A percentile compares a stretch with the other conserved stretches of the same genome.
Conservation (phyloP, 1,139 yeast species). For the Diutina catenulata region DNA sequence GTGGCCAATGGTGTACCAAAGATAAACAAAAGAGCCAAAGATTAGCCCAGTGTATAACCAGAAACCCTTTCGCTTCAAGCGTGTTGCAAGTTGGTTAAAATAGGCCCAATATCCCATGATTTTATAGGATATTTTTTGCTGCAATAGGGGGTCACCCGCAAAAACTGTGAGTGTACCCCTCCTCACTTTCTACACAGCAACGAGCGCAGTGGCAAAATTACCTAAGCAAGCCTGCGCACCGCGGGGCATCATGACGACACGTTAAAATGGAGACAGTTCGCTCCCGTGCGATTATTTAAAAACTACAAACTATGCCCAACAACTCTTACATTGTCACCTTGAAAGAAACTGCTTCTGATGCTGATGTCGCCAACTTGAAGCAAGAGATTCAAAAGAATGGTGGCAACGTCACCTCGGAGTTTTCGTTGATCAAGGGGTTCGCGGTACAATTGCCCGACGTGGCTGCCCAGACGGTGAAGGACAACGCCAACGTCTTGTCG, state of each 20-base stretch:
- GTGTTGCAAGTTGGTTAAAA: background rate
- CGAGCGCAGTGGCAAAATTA: no score
- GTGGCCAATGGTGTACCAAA: constrained; percentile 2
- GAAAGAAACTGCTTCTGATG: constrained; percentile 11
- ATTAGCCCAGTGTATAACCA: constrained; percentile 4
- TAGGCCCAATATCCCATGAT: background rate
- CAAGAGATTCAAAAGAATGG: constrained; percentile 34
- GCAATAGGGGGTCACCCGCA: no score
- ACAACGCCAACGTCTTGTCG: constrained; percentile 35
- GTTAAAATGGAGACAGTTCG: no score
- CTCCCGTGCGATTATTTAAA: no score
- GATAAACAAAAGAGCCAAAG: background rate
- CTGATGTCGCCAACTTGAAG: constrained; percentile 22
- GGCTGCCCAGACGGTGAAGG: constrained; percentile 29
- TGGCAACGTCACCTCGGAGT: constrained; percentile 54
- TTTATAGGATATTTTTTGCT: no score
- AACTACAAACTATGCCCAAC: constrained; percentile 4
- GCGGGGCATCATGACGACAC: no score
- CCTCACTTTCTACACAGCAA: no score
- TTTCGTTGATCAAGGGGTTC: constrained; percentile 58
- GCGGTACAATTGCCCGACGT: constrained; percentile 38
- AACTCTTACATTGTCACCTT: constrained; percentile 12
- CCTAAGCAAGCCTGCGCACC: no score
- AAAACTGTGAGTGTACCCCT: no score
- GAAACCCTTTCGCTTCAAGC: background rate